Conservation (phyloP, 2,329 filamentous ascomycete genomes). For the Aspergillus amoenus region DNA sequence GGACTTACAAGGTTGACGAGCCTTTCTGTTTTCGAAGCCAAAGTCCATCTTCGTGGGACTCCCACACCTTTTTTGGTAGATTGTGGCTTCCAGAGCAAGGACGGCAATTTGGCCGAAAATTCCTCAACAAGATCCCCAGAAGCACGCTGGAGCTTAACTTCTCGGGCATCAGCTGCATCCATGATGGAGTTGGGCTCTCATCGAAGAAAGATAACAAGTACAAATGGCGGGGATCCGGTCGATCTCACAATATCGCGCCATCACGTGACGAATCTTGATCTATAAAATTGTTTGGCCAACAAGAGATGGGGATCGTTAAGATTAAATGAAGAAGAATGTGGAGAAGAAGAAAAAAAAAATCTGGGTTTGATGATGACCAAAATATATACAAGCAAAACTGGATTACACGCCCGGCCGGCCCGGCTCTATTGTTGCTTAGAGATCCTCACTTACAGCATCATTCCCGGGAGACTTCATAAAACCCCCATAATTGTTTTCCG, state of each 20-base stretch:
- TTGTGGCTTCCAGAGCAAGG: conserved; percentile 41
- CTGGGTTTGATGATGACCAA: background rate
- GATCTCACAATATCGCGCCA: background rate
- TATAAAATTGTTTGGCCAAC: background rate
- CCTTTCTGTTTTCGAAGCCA: conserved; percentile 37
- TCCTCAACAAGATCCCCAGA: conserved; percentile 46
- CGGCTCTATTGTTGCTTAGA: conserved; percentile 4
- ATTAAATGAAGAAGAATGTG: no score
- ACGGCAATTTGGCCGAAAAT: conserved; percentile 42
- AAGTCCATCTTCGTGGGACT: conserved; percentile 40
- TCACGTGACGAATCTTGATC: conserved; percentile 8
- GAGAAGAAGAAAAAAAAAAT: background rate
- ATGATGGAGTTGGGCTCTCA: conserved; percentile 26
- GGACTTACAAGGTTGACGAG: conserved; percentile 40
- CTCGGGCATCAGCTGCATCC: conserved; percentile 46
- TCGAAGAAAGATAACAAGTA: background rate
- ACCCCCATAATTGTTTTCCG: conserved; percentile 28
- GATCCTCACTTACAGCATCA: conserved; percentile 13
- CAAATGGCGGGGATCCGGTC: conserved; percentile 19
- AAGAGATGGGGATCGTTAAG: background rate
- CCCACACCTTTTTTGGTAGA: conserved; percentile 23
- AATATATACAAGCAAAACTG: background rate
- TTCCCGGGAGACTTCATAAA: conserved; percentile 13
- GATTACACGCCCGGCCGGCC: background rate
- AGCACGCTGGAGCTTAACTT: conserved; percentile 48